Conservation (phyloP, 805 yeast genomes). For the Metschnikowia orientalis region DNA sequence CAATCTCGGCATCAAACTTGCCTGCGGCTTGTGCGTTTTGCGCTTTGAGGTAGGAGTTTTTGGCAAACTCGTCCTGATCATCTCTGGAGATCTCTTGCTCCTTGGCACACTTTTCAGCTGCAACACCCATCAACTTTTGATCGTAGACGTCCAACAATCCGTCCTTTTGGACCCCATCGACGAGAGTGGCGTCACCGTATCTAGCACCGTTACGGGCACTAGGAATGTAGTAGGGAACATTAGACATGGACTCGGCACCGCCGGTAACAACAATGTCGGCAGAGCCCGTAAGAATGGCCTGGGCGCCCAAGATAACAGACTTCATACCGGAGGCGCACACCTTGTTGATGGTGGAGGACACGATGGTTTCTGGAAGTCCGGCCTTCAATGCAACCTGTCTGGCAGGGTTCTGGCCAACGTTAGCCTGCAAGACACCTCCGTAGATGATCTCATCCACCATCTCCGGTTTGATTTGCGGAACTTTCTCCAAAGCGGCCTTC, state of each 20-base stretch:
- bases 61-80: conserved; percentile 85
- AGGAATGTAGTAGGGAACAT: conserved; percentile 89
- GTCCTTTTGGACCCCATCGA: conserved; percentile 90
- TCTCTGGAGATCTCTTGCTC: conserved; percentile 77
- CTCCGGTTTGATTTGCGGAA: conserved; percentile 71
- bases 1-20: conserved; percentile 76
- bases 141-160: conserved; percentile 93
- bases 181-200: conserved; percentile 73
- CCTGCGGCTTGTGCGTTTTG: conserved; percentile 74
- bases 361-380: conserved; percentile 74
- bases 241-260: conserved; percentile 97
- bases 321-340: conserved; percentile 97
- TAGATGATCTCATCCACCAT: conserved; percentile 86
- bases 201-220: conserved; percentile 83
- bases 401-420: conserved; percentile 96
- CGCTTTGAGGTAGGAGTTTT: conserved; percentile 81
- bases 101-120: conserved; percentile 93
- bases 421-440: conserved; percentile 91
- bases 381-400: conserved; percentile 93
- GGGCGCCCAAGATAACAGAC: conserved; percentile 86
- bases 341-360: conserved; percentile 90
- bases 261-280: conserved; percentile 95
- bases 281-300: conserved; percentile 78
- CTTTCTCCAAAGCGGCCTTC: conserved; percentile 77
- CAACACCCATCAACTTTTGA: conserved; percentile 88